These are phyloP conservation scores for Aspergillus awamori DNA, from an alignment of 2,329 filamentous ascomycete genomes.

Conservation along the genomic window DNA sequence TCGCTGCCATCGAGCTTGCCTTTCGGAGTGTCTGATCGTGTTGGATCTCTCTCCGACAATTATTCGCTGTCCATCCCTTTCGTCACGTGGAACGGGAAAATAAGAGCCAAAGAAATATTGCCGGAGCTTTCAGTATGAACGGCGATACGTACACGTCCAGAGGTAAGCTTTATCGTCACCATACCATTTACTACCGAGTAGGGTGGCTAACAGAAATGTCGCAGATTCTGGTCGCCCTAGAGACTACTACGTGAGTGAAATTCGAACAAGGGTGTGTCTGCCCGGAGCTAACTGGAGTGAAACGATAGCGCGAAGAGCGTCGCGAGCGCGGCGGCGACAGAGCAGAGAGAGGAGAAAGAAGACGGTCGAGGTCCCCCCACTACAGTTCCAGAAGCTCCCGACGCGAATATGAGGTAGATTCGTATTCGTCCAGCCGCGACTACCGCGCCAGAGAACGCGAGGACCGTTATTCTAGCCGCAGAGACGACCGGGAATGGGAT, in stretches of 20 bases:
- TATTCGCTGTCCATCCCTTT: not conserved
- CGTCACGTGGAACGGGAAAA: slow-evolving; percentile 1
- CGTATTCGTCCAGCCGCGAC: slow-evolving; percentile 89
- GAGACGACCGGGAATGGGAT: slow-evolving; percentile 76
- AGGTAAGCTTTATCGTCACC: slow-evolving; percentile 56
- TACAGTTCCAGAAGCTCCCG: slow-evolving; percentile 67
- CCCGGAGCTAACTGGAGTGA: not conserved
- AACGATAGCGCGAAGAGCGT: slow-evolving; percentile 49
- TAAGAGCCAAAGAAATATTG: slow-evolving; percentile 21
- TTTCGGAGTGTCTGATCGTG: not conserved
- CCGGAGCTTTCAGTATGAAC: slow-evolving; percentile 66
- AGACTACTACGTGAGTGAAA: slow-evolving; percentile 55
- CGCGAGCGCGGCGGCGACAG: slow-evolving; percentile 48
- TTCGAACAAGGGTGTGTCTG: not conserved
- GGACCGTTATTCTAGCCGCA: slow-evolving; percentile 78
- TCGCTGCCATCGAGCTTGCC: slow-evolving; percentile 7
- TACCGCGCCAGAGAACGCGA: slow-evolving; percentile 93
- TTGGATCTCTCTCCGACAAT: not conserved
- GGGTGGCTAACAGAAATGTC: slow-evolving; percentile 39
- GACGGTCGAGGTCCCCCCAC: slow-evolving; percentile 85
- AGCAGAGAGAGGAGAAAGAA: slow-evolving; percentile 60
- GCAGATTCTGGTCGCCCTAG: slow-evolving; percentile 56
- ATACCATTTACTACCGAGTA: not conserved
- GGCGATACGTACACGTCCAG: slow-evolving; percentile 79
- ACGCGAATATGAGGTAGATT: slow-evolving; percentile 76